Evolutionary conservation across 2,329 filamentous ascomycete genomes (phyloP).

Genomic region (Sclerotiophoma versabilis): DNA sequence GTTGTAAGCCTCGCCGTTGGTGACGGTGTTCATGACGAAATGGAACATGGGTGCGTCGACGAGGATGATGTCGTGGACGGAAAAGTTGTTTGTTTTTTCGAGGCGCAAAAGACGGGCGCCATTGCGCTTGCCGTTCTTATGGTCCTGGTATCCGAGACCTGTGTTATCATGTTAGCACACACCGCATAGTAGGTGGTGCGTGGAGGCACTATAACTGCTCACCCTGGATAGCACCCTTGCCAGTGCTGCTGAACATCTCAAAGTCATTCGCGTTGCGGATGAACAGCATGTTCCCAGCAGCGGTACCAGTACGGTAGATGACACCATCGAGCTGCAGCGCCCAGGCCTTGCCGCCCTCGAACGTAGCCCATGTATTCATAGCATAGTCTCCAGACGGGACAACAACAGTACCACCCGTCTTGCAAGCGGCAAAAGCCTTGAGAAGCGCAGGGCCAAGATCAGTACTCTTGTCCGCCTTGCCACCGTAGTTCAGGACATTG

Average conservation of each 20-base stretch:
- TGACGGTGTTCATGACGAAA: constrained; percentile 59
- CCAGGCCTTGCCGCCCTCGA: constrained; percentile 57
- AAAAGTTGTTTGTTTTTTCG: constrained; percentile 56
- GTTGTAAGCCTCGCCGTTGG: constrained; percentile 63
- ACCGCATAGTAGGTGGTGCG: too few species aligned
- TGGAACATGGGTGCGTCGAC: constrained; percentile 61
- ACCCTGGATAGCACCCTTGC: constrained; percentile 60
- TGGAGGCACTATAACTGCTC: too few species aligned
- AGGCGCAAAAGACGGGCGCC: constrained; percentile 58
- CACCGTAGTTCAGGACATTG: constrained; percentile 62
- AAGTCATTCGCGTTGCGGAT: constrained; percentile 60
- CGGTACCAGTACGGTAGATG: constrained; percentile 60
- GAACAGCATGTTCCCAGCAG: constrained; percentile 61
- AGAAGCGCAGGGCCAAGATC: constrained; percentile 59
- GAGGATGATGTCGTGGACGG: constrained; percentile 58
- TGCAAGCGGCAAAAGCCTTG: constrained; percentile 60
- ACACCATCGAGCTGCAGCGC: constrained; percentile 62
- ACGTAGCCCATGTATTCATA: constrained; percentile 58
- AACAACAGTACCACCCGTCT: constrained; percentile 58
- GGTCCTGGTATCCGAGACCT: constrained; percentile 56
- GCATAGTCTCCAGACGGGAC: constrained; percentile 60
- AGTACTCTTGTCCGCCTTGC: constrained; percentile 58
- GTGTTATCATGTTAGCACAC: not conserved
- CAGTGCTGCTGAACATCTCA: constrained; percentile 62
- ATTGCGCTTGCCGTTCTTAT: constrained; percentile 50